A percentile compares a stretch with the other conserved stretches of the same genome.
Conservation (phyloP, 2,329 filamentous ascomycete species). For the Ascochyta rabiei region DNA sequence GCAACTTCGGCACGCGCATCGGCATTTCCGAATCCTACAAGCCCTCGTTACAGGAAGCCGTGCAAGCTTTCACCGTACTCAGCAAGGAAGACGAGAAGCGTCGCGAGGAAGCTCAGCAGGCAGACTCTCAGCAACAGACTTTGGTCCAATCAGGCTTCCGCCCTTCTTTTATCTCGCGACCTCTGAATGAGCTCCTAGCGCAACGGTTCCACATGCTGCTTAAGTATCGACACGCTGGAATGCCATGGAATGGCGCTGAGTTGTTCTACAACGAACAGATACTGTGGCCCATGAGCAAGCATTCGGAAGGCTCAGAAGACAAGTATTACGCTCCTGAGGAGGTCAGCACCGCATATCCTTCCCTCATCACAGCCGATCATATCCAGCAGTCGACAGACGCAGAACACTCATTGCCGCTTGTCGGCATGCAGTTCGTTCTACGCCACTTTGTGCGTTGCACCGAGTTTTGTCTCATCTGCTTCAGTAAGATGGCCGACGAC, state of each 20-base stretch:
- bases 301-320: conserved; percentile 45
- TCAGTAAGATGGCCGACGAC: conserved; percentile 67
- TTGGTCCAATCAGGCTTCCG: conserved; percentile 50
- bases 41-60: conserved; percentile 64
- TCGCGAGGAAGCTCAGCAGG: conserved; percentile 27
- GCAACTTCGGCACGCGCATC: conserved; percentile 65
- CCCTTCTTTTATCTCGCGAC: conserved; percentile 72
- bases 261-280: conserved; percentile 58
- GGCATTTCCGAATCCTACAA: conserved; percentile 77
- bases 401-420: conserved; percentile 60
- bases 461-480: conserved; percentile 86
- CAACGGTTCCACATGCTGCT: conserved; percentile 68
- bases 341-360: conserved; percentile 48
- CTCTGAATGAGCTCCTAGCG: conserved; percentile 72
- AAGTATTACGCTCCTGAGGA: conserved; percentile 48
- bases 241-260: conserved; percentile 74
- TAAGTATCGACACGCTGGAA: conserved; percentile 60
- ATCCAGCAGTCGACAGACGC: conserved; percentile 43
- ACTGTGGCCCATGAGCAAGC: conserved; percentile 28
- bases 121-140: conserved; percentile 23
- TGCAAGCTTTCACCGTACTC: conserved; percentile 56
- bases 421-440: conserved; percentile 75
- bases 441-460: conserved; percentile 80
- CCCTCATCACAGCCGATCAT: conserved; percentile 59
- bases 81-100: conserved; percentile 41